phyloP scores from a whole-genome alignment of 192 early-diverging fungal genomes.

The Lobosporangium transversale region DNA sequence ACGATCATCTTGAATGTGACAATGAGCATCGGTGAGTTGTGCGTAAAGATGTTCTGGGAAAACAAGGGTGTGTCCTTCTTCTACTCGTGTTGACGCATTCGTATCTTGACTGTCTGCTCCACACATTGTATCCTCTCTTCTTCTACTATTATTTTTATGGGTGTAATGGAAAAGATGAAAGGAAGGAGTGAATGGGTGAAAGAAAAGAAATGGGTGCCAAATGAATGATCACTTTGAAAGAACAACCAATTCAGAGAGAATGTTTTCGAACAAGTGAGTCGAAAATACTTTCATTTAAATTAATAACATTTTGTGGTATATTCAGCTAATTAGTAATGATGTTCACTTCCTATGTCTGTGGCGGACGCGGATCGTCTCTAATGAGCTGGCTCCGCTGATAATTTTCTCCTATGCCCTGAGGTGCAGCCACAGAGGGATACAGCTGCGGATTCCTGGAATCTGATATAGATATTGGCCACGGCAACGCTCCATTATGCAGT shows the following conservation, averaged over 20 bases:
- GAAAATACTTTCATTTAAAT: no score
- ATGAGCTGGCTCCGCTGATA: no score
- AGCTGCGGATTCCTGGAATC: neutral
- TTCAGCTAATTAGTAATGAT: no score
- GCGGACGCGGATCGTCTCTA: no score
- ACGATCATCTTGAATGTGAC: conserved; percentile 54
- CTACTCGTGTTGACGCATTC: neutral
- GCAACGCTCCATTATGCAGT: no score
- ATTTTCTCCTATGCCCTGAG: no score
- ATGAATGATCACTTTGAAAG: neutral
- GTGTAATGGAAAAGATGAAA: neutral
- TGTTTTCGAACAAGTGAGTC: no score
- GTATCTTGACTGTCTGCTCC: conserved; percentile 21
- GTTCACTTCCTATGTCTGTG: no score
- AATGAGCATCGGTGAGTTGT: conserved; percentile 52
- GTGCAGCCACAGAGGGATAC: no score
- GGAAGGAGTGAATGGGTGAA: neutral
- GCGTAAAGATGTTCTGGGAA: conserved; percentile 21
- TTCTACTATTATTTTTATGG: neutral
- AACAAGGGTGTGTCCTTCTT: neutral
- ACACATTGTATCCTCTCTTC: conserved; percentile 17
- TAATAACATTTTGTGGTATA: no score
- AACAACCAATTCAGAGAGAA: no score
- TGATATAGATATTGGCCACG: neutral
- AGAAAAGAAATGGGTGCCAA: neutral